phyloP scores from a whole-genome alignment of 768 basidiomycete species.

The Tricholoma saponaceum region DNA sequence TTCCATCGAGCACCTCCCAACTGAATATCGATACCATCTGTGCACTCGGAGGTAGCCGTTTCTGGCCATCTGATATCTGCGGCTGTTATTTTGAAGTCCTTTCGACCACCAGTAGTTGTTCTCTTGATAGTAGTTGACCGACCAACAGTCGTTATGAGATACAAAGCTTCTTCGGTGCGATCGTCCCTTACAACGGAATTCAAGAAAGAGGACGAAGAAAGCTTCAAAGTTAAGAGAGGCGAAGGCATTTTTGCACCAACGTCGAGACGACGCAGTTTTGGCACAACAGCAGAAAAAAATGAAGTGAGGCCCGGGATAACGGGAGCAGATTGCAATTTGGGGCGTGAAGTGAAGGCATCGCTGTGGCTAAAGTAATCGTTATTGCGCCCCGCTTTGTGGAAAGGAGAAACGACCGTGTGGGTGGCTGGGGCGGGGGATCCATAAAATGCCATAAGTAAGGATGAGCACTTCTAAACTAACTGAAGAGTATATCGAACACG shows the following conservation, averaged over 20 bases:
- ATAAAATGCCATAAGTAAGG: too few relatives aligned
- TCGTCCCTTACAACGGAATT: conserved; percentile 57
- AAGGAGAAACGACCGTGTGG: too few relatives aligned
- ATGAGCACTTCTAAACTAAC: too few relatives aligned
- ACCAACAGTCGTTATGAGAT: conserved; percentile 57
- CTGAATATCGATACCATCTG: conserved; percentile 53
- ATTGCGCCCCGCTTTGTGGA: too few relatives aligned
- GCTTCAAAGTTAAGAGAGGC: conserved; percentile 52
- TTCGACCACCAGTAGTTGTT: conserved; percentile 45
- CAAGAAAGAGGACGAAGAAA: conserved; percentile 66
- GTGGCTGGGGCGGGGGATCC: too few relatives aligned
- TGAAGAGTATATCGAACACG: too few relatives aligned
- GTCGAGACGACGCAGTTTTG: conserved; percentile 34
- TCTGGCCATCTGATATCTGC: conserved; percentile 68
- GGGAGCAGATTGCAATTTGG: neutral
- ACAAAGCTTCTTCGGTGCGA: conserved; percentile 47
- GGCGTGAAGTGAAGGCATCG: too few relatives aligned
- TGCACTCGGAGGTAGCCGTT: conserved; percentile 46
- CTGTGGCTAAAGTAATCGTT: too few relatives aligned
- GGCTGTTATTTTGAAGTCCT: conserved; percentile 34
- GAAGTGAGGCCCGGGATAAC: conserved; percentile 13
- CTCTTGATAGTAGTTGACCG: conserved; percentile 57
- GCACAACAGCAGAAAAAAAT: conserved; percentile 31
- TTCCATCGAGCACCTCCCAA: conserved; percentile 57
- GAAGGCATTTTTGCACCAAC: conserved; percentile 16